phyloP scores from a whole-genome alignment of 257 asterid genomes.

The Solanum rostratum region DNA sequence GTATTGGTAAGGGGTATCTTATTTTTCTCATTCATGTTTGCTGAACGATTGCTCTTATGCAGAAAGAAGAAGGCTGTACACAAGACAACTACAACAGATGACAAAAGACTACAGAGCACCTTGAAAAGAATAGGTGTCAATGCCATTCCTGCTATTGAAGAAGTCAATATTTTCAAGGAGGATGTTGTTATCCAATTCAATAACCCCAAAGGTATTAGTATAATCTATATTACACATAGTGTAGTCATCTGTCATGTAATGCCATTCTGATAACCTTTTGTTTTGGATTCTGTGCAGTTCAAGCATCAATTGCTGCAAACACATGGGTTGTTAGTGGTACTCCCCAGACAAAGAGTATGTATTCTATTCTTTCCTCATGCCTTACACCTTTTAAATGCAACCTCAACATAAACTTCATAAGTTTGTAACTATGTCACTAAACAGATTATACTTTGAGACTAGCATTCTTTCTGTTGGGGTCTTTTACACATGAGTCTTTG shows the following conservation, averaged over 20 bases:
- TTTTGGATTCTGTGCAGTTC: constrained; percentile 25
- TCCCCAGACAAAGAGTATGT: constrained; percentile 69
- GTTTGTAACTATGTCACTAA: background rate
- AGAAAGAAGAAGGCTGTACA: constrained; percentile 87
- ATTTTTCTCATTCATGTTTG: background rate
- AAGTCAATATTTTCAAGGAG: constrained; percentile 74
- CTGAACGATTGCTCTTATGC: background rate
- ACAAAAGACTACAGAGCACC: constrained; percentile 74
- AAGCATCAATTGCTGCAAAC: constrained; percentile 76
- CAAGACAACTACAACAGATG: constrained; percentile 67
- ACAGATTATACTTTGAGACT: background rate
- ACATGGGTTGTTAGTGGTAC: constrained; percentile 85
- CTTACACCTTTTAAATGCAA: background rate
- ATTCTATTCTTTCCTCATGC: background rate
- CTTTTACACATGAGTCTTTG: background rate
- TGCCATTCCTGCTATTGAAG: constrained; percentile 67
- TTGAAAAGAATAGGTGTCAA: constrained; percentile 74
- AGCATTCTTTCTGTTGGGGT: background rate
- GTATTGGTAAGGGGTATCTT: background rate
- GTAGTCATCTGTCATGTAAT: background rate
- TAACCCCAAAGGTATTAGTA: constrained; percentile 43
- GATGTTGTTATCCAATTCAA: constrained; percentile 60
- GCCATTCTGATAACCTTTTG: background rate
- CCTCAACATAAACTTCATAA: background rate
- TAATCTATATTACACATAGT: background rate